These are phyloP conservation scores for Rhodotorula sp. DNA, from an alignment of 1,284 basidiomycete species.

Conservation along the genomic window DNA sequence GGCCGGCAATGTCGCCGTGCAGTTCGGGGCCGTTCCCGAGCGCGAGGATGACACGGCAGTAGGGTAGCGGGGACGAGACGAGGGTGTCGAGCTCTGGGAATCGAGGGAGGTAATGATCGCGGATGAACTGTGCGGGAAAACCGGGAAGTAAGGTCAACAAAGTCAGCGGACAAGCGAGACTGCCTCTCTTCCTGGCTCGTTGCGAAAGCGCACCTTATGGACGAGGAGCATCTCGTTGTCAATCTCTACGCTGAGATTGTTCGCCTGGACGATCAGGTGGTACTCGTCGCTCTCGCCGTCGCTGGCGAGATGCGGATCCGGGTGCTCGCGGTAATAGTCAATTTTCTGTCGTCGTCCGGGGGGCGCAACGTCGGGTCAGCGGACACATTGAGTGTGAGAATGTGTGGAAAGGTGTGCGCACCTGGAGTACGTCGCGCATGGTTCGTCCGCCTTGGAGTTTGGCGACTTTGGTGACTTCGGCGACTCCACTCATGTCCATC, in stretches of 20 bases:
- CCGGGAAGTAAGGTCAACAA: not conserved
- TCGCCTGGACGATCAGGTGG: slow-evolving; percentile 90
- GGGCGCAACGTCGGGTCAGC: too few relatives aligned
- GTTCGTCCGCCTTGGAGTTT: slow-evolving; percentile 81
- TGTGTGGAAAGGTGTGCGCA: slow-evolving; percentile 46
- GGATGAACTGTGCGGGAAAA: slow-evolving; percentile 70
- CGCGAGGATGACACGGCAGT: slow-evolving; percentile 83
- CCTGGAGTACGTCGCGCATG: slow-evolving; percentile 80
- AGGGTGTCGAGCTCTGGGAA: slow-evolving; percentile 97
- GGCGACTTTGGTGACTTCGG: slow-evolving; percentile 81
- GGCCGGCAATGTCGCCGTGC: slow-evolving; percentile 73
- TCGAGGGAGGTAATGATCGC: slow-evolving; percentile 92
- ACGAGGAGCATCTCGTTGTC: slow-evolving; percentile 97
- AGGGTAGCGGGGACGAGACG: slow-evolving; percentile 81
- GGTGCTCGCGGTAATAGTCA: slow-evolving; percentile 73
- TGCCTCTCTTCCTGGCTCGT: not conserved
- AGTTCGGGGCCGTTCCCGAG: slow-evolving; percentile 71
- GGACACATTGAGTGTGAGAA: too few relatives aligned
- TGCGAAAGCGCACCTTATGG: slow-evolving; percentile 67
- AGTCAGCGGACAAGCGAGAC: not conserved
- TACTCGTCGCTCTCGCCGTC: slow-evolving; percentile 90
- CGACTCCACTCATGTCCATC: slow-evolving; percentile 79
- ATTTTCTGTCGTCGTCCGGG: slow-evolving; percentile 64
- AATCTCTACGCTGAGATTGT: slow-evolving; percentile 96
- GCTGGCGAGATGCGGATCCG: slow-evolving; percentile 64